phyloP scores from a whole-genome alignment of 805 yeast species.

The Lachancea nothofagi region DNA sequence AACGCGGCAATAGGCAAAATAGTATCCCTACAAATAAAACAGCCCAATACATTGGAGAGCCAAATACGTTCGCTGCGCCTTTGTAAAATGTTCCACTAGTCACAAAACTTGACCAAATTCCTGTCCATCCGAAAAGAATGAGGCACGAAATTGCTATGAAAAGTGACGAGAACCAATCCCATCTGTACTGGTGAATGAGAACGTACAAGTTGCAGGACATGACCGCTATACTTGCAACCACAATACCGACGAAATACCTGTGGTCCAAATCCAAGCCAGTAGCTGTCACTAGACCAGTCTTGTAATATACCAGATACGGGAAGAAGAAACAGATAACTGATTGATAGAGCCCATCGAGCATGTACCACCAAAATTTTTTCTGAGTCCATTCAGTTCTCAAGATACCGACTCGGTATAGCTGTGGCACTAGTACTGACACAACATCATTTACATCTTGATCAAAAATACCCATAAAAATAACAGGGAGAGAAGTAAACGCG shows the following conservation, averaged over 20 bases:
- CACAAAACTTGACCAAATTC: conserved; percentile 61
- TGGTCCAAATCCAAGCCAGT: conserved; percentile 63
- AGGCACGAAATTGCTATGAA: conserved; percentile 54
- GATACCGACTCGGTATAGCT: conserved; percentile 68
- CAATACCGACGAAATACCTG: conserved; percentile 65
- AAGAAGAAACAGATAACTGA: conserved; percentile 67
- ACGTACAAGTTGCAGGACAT: conserved; percentile 63
- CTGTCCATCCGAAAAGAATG: conserved; percentile 69
- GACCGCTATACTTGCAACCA: conserved; percentile 62
- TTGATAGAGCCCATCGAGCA: conserved; percentile 74
- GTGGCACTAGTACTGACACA: conserved; percentile 67
- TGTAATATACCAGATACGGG: conserved; percentile 54
- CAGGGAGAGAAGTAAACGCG: conserved; percentile 79
- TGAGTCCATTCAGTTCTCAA: conserved; percentile 66
- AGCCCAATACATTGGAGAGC: conserved; percentile 61
- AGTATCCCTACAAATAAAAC: conserved; percentile 58
- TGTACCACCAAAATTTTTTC: conserved; percentile 62
- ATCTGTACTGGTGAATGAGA: conserved; percentile 61
- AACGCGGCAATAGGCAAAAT: conserved; percentile 62
- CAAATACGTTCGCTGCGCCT: conserved; percentile 60
- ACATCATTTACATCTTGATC: conserved; percentile 76
- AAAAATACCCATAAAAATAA: conserved; percentile 68
- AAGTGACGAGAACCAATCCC: conserved; percentile 71
- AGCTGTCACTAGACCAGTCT: conserved; percentile 39
- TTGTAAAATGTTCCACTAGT: conserved; percentile 58